These are phyloP conservation scores for Penicillium italicum DNA, from an alignment of 2,329 filamentous ascomycete species.

Conservation along the genomic window DNA sequence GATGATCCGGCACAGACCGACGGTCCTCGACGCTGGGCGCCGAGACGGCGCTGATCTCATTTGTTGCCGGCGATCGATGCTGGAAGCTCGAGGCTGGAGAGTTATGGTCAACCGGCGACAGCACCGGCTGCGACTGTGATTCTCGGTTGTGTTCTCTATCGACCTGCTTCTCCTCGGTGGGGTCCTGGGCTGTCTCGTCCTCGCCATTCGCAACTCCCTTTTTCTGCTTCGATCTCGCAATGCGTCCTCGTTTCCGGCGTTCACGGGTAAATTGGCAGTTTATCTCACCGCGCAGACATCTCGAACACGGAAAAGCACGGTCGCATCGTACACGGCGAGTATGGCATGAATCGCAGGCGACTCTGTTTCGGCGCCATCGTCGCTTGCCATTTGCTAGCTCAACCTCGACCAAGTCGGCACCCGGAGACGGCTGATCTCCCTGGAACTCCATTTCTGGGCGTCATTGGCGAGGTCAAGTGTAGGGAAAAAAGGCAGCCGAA, in stretches of 20 bases:
- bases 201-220: not conserved
- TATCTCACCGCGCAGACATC: constrained; percentile 71
- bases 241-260: constrained; percentile 90
- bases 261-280: constrained; percentile 84
- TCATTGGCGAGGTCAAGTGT: constrained; percentile 21
- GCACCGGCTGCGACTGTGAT: constrained; percentile 7
- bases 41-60: constrained; percentile 27
- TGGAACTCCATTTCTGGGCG: constrained; percentile 33
- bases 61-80: constrained; percentile 29
- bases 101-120: constrained; percentile 20
- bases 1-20: constrained; percentile 22
- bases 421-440: constrained; percentile 25
- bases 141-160: constrained; percentile 11
- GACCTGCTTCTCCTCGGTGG: constrained; percentile 1
- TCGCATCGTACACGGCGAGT: constrained; percentile 91
- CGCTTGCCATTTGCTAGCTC: constrained; percentile 30
- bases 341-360: constrained; percentile 91
- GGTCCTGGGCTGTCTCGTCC: constrained; percentile 2
- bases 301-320: constrained; percentile 83
- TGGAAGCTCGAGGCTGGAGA: constrained; percentile 26
- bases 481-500: not conserved
- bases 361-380: constrained; percentile 38
- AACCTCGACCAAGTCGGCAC: constrained; percentile 13
- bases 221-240: constrained; percentile 60
- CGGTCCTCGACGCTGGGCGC: constrained; percentile 30